A percentile compares a stretch with the other conserved stretches of the same genome.
Evolutionary conservation across 208 protist species (phyloP).

Genomic region (Jaenimonas drosophilae): DNA sequence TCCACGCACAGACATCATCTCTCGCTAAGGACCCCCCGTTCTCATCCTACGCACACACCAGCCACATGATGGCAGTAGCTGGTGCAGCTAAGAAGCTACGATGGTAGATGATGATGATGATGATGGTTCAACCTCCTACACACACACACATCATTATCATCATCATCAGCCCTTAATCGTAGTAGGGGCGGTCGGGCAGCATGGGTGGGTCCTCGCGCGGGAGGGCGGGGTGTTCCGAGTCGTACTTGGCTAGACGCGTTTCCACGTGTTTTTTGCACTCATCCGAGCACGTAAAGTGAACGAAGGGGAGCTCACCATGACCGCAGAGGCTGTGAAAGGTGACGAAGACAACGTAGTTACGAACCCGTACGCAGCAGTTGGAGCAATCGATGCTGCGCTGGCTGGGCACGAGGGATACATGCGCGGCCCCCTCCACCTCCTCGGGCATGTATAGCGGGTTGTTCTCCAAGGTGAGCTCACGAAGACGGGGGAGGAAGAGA

Average conservation of each 20-base stretch:
- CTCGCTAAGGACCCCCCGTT: too few relatives aligned
- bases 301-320: conserved; percentile 34
- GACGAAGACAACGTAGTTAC: conserved; percentile 37
- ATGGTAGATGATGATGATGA: too few relatives aligned
- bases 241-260: conserved; percentile 35
- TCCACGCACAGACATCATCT: too few relatives aligned
- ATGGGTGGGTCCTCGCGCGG: too few relatives aligned
- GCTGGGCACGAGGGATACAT: conserved; percentile 27
- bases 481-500: conserved; percentile 57
- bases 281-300: conserved; percentile 60
- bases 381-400: conserved; percentile 58
- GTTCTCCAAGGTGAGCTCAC: conserved; percentile 52
- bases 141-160: too few relatives aligned
- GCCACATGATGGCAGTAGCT: too few relatives aligned
- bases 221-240: too few relatives aligned
- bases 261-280: conserved; percentile 39
- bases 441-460: conserved; percentile 40
- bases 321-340: conserved; percentile 45
- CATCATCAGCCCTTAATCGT: too few relatives aligned
- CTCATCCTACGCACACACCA: too few relatives aligned
- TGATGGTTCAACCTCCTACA: too few relatives aligned
- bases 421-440: conserved; percentile 32
- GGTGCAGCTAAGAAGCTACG: too few relatives aligned
- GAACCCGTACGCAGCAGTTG: conserved; percentile 52
- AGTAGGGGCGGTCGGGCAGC: too few relatives aligned